These are phyloP conservation scores for Actinomortierella wolfii DNA, from an alignment of 371 early-diverging fungal species.

Conservation along the genomic window DNA sequence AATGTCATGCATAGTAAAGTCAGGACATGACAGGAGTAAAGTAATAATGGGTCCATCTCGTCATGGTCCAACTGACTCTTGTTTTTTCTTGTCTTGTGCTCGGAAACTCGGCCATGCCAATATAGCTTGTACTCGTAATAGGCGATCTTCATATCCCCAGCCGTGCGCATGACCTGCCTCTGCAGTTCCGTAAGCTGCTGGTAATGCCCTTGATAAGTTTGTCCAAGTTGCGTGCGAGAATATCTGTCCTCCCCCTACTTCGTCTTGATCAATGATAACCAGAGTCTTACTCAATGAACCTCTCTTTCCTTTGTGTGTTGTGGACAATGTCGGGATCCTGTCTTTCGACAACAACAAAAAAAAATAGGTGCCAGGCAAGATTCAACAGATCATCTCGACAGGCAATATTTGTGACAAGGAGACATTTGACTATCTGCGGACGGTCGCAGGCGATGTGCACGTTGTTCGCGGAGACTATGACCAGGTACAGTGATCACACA, in stretches of 20 bases:
- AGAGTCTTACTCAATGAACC: neutral
- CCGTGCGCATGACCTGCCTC: constrained; percentile 84
- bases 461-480: constrained; percentile 89
- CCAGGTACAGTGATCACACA: constrained; percentile 49
- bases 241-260: neutral
- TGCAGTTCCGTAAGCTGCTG: constrained; percentile 88
- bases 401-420: constrained; percentile 88
- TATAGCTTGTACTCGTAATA: constrained; percentile 84
- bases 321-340: no score
- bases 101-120: no score
- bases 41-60: no score
- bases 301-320: neutral
- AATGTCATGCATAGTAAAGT: no score
- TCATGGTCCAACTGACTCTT: no score
- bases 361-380: constrained; percentile 87
- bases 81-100: no score
- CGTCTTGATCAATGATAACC: neutral
- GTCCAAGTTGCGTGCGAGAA: no score
- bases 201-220: constrained; percentile 46
- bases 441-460: constrained; percentile 80
- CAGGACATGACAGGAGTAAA: no score
- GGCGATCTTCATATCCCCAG: constrained; percentile 96
- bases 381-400: constrained; percentile 92
- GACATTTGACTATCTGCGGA: constrained; percentile 84
- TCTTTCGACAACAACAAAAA: neutral